These are phyloP conservation scores for Bauhinia variegata DNA, from an alignment of 306 rosid species.

Conservation along the genomic window DNA sequence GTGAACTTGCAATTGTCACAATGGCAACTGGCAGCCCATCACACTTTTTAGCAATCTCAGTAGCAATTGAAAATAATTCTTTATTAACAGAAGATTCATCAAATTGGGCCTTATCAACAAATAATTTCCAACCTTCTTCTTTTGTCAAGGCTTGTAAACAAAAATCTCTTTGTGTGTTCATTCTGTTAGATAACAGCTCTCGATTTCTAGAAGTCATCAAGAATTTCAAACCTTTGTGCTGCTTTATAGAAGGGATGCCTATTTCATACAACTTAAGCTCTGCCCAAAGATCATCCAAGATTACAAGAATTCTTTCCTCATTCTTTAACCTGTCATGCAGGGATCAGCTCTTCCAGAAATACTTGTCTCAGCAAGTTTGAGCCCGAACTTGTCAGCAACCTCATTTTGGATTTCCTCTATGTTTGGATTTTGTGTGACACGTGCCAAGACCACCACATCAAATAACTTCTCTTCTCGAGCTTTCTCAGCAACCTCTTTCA, in stretches of 20 bases:
- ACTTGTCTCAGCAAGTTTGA: background rate
- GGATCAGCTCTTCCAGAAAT: background rate
- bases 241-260: background rate
- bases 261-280: background rate
- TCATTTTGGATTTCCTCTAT: background rate
- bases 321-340: background rate
- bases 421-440: background rate
- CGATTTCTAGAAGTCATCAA: too few species aligned
- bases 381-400: background rate
- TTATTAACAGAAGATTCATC: too few species aligned
- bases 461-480: background rate
- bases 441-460: background rate
- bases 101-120: too few species aligned
- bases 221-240: too few species aligned
- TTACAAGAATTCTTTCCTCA: background rate
- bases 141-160: too few species aligned
- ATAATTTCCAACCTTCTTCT: too few species aligned
- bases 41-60: too few species aligned
- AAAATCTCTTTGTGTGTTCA: too few species aligned
- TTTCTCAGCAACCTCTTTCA: background rate
- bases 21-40: too few species aligned
- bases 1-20: too few species aligned
- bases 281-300: background rate
- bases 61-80: too few species aligned
- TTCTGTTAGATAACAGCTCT: too few species aligned